Base-by-base conservation (phyloP, 371 early-diverging fungal genomes). In the Basidiobolus meristosporus region DNA sequence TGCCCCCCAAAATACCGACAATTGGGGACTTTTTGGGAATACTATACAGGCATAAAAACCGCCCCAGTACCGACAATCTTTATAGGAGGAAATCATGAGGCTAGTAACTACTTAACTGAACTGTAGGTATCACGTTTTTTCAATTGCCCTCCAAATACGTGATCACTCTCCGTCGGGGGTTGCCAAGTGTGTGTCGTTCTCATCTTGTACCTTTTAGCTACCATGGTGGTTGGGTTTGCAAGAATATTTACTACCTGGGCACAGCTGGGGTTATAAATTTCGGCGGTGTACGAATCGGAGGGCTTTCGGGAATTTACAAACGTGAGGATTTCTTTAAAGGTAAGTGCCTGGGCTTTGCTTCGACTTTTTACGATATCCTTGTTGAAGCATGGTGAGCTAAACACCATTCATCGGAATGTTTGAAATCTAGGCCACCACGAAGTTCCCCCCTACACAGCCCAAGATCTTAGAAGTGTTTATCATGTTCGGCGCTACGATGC, bases 1-100 rank as follows among this genome's bases (percentile, higher is more conserved):
- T 74, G 75, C 1, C 96, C 96, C 2, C 59, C 63, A 28, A 89
- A 89, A 49, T 91, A 81, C 53, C 68, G 70, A 33, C 48, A 56
- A 14, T 32, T 96, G 11, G 95, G 92, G 7, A 67, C 63, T 4
- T 98, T 98, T 56, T 64, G 81, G 67, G 63, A 89, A 38, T 98
- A 96, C 44, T 96, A 95, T 57, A 70, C 73, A 3, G 91, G 91
- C n/a, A 58, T 70, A 43, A 59, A 55, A 22, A 54, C 42, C 16
- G 89, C 90, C 19, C 92, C 91, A 1, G 56, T 77, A 30, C 82
- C 81, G 1, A 95, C 97, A 1, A 46, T 98, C 1, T 89, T 96
- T 52, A 75, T 98, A 42, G 98, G 98, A 3, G 98, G 98, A 12
- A 98, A 98, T 54, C 98, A 98, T 50, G 98, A 98, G 59, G 85